Evolutionary conservation across 2,329 filamentous ascomycete species (phyloP).

Genomic region (Dryadomyces quercivorus): DNA sequence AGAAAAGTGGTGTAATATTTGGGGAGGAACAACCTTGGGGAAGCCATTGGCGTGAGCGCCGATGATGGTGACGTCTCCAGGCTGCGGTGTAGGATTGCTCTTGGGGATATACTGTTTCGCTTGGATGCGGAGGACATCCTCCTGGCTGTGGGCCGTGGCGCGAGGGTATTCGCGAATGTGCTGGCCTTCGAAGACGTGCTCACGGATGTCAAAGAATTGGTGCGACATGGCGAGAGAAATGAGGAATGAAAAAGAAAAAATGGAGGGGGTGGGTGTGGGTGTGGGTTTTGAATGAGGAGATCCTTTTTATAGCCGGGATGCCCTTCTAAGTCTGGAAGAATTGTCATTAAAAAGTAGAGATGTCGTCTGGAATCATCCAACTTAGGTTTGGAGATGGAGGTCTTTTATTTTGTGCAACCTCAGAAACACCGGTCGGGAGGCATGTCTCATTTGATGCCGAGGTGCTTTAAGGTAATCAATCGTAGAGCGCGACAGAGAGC

Average conservation of each 20-base stretch:
- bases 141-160: constrained; percentile 59
- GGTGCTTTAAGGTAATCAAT: neutral
- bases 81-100: constrained; percentile 53
- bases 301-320: no score
- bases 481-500: no score
- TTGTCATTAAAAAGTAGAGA: no score
- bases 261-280: no score
- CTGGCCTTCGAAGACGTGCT: constrained; percentile 61
- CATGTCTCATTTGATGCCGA: neutral
- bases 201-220: constrained; percentile 49
- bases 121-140: constrained; percentile 60
- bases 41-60: constrained; percentile 87
- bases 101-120: constrained; percentile 83
- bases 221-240: constrained; percentile 8
- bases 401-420: neutral
- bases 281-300: no score
- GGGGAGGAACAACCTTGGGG: constrained; percentile 51
- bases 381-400: neutral
- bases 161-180: constrained; percentile 75
- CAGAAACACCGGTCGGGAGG: neutral
- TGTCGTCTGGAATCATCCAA: no score
- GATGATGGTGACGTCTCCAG: constrained; percentile 74
- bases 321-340: no score
- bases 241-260: neutral
- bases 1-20: neutral